Base-by-base conservation (phyloP, 2,329 filamentous ascomycete genomes). In the Phyllosticta paracitricarpa region DNA sequence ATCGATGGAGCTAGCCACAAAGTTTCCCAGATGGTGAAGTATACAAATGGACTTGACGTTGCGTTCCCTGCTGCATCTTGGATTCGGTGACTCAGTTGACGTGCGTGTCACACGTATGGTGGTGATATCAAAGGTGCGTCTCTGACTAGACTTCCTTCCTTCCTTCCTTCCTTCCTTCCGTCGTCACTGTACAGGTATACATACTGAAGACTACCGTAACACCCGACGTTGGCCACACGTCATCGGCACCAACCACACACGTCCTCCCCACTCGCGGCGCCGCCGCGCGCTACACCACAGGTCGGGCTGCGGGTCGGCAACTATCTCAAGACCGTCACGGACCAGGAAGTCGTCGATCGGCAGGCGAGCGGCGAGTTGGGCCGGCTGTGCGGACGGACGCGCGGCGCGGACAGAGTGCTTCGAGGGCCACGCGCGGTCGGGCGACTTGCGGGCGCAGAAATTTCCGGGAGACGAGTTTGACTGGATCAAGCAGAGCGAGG, bases 241-340 rank as follows among this genome's bases (percentile, higher is more conserved):
- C 40, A 82, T 82, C 62, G 80, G 80, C 1, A 82, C 80, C 2
- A 82, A 82, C 65, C 80, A 82, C 19, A 22, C 19, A 22, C 65
- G 80, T 82, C 2, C 71, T 83, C 0, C 80, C 81, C 0, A 82
- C 80, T 0, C 71, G 75, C 1, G 74, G 75, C 22, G 79, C 79
- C 22, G 79, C 79, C 0, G 76, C 77, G 0, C 68, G 77, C 2
- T 82, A 79, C 65, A 82, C 80, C 0, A 22, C 19, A 2, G 19
- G 80, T 80, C 2, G 80, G 80, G 1, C 71, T 82, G 3, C 82
- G 80, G 80, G 80, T 82, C 2, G 79, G 80, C n/a, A 82, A 82
- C 66, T 82, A 74, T 64, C 69, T 82, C 17, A 73, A 75, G 35
- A 82, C 79, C 0, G 71, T 75, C n/a, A 82, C 81, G 0, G 82